Percentiles rank a stretch among this genome's conserved stretches.
These are phyloP conservation scores for Penicillium bialowiezense DNA, from an alignment of 495 filamentous ascomycete genomes.

Conservation along the genomic window DNA sequence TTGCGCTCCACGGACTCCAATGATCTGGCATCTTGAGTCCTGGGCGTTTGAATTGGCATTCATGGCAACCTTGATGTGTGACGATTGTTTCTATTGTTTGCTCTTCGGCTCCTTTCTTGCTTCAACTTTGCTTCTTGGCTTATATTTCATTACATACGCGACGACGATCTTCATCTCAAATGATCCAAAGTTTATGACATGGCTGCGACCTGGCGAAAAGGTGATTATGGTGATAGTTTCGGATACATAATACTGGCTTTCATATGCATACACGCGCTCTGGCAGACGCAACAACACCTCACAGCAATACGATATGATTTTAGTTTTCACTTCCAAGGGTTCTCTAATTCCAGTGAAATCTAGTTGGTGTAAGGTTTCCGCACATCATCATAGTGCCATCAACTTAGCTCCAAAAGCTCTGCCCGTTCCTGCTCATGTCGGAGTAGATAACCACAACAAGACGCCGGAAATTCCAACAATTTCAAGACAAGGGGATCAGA, in stretches of 20 bases:
- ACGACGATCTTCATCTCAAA: conserved; percentile 11
- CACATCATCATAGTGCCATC: too few relatives aligned
- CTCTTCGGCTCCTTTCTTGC: background rate
- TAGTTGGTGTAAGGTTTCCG: too few relatives aligned
- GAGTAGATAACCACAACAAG: conserved; percentile 76
- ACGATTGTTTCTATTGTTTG: background rate
- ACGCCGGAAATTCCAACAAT: conserved; percentile 54
- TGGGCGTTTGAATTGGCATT: background rate
- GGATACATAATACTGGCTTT: conserved; percentile 9
- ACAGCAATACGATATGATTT: background rate
- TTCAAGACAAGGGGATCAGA: conserved; percentile 21
- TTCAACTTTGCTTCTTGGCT: background rate
- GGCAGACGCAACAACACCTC: background rate
- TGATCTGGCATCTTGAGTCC: conserved; percentile 17
- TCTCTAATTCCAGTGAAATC: too few relatives aligned
- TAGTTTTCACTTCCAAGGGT: too few relatives aligned
- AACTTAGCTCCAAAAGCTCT: background rate
- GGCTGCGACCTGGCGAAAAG: background rate
- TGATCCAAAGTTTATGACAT: conserved; percentile 2
- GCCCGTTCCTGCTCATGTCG: conserved; percentile 64
- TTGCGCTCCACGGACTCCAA: background rate
- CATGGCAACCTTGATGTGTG: background rate
- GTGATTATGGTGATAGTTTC: background rate
- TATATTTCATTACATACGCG: conserved; percentile 15
- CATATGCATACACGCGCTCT: background rate